phyloP scores from a whole-genome alignment of 2,329 filamentous ascomycete genomes.

The Clonostachys rhizophaga region DNA sequence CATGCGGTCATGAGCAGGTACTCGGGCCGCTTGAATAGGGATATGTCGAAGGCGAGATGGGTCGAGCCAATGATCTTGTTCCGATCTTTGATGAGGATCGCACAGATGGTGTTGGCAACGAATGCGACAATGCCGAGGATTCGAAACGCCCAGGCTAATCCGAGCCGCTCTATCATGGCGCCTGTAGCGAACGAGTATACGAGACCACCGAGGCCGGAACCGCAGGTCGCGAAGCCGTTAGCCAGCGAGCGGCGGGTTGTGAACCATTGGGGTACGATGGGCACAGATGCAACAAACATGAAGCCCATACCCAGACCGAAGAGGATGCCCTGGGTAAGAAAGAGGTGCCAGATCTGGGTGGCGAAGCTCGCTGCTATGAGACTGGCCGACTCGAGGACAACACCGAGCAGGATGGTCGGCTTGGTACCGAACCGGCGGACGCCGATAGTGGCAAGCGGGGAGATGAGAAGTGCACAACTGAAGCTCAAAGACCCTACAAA shows the following conservation, averaged over 20 bases:
- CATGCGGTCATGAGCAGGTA: constrained; percentile 63
- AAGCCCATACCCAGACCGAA: constrained; percentile 80
- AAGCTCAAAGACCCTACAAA: constrained; percentile 52
- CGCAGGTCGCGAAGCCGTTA: constrained; percentile 64
- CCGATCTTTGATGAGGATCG: constrained; percentile 62
- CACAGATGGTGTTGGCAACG: constrained; percentile 58
- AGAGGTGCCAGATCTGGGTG: constrained; percentile 66
- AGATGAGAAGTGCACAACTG: constrained; percentile 51
- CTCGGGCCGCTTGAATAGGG: constrained; percentile 55
- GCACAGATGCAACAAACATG: constrained; percentile 64
- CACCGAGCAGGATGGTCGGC: constrained; percentile 56
- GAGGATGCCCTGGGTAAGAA: constrained; percentile 68
- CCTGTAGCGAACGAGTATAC: constrained; percentile 64
- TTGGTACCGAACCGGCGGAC: constrained; percentile 57
- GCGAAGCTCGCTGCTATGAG: constrained; percentile 67
- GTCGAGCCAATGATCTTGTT: constrained; percentile 67
- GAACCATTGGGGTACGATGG: constrained; percentile 73
- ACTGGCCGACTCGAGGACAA: constrained; percentile 53
- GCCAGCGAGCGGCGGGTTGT: constrained; percentile 62
- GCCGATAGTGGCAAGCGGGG: constrained; percentile 57
- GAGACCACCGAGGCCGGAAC: constrained; percentile 70
- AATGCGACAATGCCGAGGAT: constrained; percentile 60
- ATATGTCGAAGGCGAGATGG: constrained; percentile 61
- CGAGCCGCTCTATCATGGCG: constrained; percentile 61
- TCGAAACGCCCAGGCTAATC: constrained; percentile 63